Evolutionary conservation across 306 rosid species (phyloP), one percentile per base, ranked within the genome.

Genomic region (Coriaria nepalensis): DNA sequence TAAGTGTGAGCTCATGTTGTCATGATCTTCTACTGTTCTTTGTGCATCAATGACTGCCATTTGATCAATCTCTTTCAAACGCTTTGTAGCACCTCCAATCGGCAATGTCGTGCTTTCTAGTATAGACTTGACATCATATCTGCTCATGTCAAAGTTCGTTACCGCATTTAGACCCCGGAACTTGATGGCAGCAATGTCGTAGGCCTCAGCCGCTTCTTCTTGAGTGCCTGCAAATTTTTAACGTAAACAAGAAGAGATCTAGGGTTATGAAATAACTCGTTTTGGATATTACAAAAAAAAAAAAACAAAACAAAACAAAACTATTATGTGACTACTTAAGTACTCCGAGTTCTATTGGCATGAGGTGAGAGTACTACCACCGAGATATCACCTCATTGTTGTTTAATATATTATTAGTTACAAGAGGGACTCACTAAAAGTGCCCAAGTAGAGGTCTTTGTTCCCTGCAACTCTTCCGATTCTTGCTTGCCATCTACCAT

Each of bases 121-220:
- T 8, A 86, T 86, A 52, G 83, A 74, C 56, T 87, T 87, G 0
- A 83, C 96, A 6, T 87, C 96, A 5, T 87, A 87, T 51, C 93
- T 55, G 53, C 61, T 83, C 94, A 87, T 87, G 78, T 87, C 96
- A 6, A 87, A 87, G 73, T 87, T 87, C n/a, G 96, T 87, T 5
- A 87, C 96, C 0, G 96, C 96, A 61, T 78, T 83, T 32, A 83
- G 55, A 42, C 96, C 96, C 10, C 96, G 64, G 56, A 87, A 87
- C 62, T 87, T 87, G 4, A 87, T 80, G 35, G 96, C 96, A 5
- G 96, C 96, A 6, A 83, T 83, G 63, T 87, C 96, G 29, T 87
- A 87, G 4, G 96, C 96, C 49, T 87, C 96, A 2, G 96, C 96
- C 33, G 96, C 96, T 67, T 87, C 96, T 62, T 87, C 96, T 61